Evolutionary conservation across 2,329 filamentous ascomycete species (phyloP), one percentile per base, ranked within the genome.

Genomic region (Fusarium goolgardi): DNA sequence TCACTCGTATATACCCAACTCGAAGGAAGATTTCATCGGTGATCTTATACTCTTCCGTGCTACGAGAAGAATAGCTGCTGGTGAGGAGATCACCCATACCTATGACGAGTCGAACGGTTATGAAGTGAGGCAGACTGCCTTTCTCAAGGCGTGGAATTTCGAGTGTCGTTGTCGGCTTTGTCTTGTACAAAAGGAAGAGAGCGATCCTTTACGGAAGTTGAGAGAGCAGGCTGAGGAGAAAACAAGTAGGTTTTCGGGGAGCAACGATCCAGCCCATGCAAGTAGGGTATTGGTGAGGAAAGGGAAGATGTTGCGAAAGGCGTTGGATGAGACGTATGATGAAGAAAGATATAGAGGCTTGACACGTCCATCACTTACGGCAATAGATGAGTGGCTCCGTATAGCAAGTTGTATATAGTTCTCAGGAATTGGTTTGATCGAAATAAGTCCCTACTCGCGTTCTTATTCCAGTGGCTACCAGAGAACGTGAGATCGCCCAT

Each of bases 31-130:
- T 3, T 81, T 77, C 46, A 70, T 81, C 8, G 81, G 81, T 23
- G 81, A 81, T 59, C 55, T 81, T 5, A 75, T 81, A 53, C 66
- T 82, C 6, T 55, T 83, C 11, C 79, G 78, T 7, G 78, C 81
- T 3, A 73, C 59, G 1, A 70, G 73, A 6, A 37, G 55, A n/a
- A 80, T 81, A 37, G 25, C 45, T 2, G 49, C 57, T 5, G 77
- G 77, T 8, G 77, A 79, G n/a, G 78, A 80, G 52, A 70, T 80
- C 6, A 72, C 72, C 0, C 73, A 78, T 46, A 46, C 47, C 18
- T 80, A 81, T 62, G 74, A 76, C 32, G 76, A 73, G 16, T 68
- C 67, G 0, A 66, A 63, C 32, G 70, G 74, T 44, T 75, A 69
- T 39, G 73, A 76, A 1, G 53, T 47, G 1, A 71, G 76, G 16